Conservation (phyloP, 2,329 filamentous ascomycete genomes). For the Aspergillus phoenicis region DNA sequence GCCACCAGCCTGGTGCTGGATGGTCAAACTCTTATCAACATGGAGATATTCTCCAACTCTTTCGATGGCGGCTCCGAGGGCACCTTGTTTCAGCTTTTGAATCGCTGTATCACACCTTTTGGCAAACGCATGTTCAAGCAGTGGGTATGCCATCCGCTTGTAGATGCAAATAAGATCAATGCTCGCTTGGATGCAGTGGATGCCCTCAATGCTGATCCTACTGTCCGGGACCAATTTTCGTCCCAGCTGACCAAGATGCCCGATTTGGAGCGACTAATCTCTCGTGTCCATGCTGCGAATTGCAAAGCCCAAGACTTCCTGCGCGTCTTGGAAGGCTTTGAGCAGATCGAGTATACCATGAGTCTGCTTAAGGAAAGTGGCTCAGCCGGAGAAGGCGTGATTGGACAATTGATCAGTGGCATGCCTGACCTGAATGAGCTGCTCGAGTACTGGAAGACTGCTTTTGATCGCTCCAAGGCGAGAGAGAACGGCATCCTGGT, state of each 20-base stretch:
- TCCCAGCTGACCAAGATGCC: slow-evolving; percentile 88
- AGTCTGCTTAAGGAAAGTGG: slow-evolving; percentile 72
- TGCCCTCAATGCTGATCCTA: slow-evolving; percentile 80
- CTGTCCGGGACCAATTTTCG: slow-evolving; percentile 82
- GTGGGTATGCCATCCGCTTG: slow-evolving; percentile 95
- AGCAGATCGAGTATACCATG: slow-evolving; percentile 96
- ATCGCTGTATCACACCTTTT: slow-evolving; percentile 93
- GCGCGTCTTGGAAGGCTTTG: slow-evolving; percentile 89
- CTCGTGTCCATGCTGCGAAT: slow-evolving; percentile 87
- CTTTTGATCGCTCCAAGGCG: slow-evolving; percentile 82
- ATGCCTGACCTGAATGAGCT: slow-evolving; percentile 83
- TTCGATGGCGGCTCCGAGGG: slow-evolving; percentile 83
- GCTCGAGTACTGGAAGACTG: slow-evolving; percentile 83
- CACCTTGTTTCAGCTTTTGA: slow-evolving; percentile 86
- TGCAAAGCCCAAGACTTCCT: slow-evolving; percentile 92
- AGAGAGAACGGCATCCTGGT: slow-evolving; percentile 79
- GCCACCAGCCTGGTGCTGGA: slow-evolving; percentile 86
- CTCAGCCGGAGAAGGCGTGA: slow-evolving; percentile 72
- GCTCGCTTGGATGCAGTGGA: slow-evolving; percentile 93
- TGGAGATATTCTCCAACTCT: slow-evolving; percentile 95
- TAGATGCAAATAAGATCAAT: slow-evolving; percentile 85
- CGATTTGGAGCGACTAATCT: slow-evolving; percentile 90
- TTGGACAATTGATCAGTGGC: slow-evolving; percentile 76
- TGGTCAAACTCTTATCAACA: slow-evolving; percentile 93
- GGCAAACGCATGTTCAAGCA: slow-evolving; percentile 94